These are phyloP conservation scores for Aspergillus tamarii DNA, from an alignment of 2,329 filamentous ascomycete genomes.

Conservation along the genomic window DNA sequence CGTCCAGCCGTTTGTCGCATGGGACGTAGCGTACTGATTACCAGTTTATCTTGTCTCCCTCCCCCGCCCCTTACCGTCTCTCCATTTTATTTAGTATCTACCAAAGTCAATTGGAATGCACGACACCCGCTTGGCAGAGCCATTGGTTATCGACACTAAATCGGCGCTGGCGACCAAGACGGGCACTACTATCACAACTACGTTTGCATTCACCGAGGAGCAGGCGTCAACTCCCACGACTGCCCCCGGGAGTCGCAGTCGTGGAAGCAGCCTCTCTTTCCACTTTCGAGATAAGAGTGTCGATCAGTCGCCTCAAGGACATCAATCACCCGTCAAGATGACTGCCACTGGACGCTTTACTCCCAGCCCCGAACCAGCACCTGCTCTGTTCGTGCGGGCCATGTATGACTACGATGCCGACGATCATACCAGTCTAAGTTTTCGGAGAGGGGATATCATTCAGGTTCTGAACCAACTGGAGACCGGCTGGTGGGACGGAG, in stretches of 20 bases:
- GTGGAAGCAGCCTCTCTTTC: slow-evolving; percentile 36
- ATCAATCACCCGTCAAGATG: slow-evolving; percentile 35
- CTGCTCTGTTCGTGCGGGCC: slow-evolving; percentile 82
- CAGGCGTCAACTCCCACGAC: slow-evolving; percentile 36
- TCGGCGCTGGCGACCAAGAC: slow-evolving; percentile 40
- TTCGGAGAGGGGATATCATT: slow-evolving; percentile 95
- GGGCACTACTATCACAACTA: slow-evolving; percentile 41
- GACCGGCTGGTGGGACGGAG: slow-evolving; percentile 99
- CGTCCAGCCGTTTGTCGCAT: slow-evolving; percentile 25
- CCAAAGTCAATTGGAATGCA: slow-evolving; percentile 34
- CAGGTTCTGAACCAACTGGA: slow-evolving; percentile 98
- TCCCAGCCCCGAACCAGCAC: slow-evolving; percentile 46
- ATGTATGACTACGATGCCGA: slow-evolving; percentile 98
- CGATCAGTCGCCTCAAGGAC: slow-evolving; percentile 29
- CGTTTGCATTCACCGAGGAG: slow-evolving; percentile 49
- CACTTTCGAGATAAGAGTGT: slow-evolving; percentile 23
- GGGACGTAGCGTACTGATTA: slow-evolving; percentile 19
- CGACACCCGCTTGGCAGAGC: slow-evolving; percentile 36
- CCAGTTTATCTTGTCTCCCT: slow-evolving; percentile 2
- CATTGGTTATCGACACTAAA: slow-evolving; percentile 36
- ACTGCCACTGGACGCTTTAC: slow-evolving; percentile 33
- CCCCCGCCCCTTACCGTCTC: not conserved
- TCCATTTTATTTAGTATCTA: not conserved
- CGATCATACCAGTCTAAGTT: slow-evolving; percentile 94
- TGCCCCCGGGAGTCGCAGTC: slow-evolving; percentile 33